Evolutionary conservation across 2,329 filamentous ascomycete species (phyloP).

Genomic region (Colletotrichum cuscutae): DNA sequence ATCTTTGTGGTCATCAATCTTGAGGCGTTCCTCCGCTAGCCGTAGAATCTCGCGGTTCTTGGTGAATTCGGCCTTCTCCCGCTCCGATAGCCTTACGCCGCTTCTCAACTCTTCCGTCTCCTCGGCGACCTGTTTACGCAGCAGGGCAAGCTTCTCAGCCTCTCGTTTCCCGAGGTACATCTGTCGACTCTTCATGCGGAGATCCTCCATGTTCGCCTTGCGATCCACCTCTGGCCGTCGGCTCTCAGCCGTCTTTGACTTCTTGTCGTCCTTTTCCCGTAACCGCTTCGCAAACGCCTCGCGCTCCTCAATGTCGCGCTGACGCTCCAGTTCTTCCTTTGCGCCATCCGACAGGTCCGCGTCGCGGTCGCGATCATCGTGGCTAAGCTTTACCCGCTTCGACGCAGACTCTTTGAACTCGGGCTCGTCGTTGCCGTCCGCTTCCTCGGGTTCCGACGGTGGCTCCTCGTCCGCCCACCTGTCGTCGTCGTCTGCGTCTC

Average conservation of each 20-base stretch:
- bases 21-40: conserved; percentile 84
- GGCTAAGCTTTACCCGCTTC: conserved; percentile 75
- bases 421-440: conserved; percentile 57
- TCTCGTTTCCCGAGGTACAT: conserved; percentile 95
- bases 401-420: conserved; percentile 76
- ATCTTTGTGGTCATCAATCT: conserved; percentile 91
- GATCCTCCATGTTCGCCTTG: conserved; percentile 78
- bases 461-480: conserved; percentile 84
- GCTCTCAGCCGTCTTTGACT: conserved; percentile 71
- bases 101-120: conserved; percentile 84
- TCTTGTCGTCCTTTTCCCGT: conserved; percentile 75
- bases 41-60: conserved; percentile 86
- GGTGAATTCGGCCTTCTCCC: conserved; percentile 88
- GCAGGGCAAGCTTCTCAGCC: conserved; percentile 82
- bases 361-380: conserved; percentile 56
- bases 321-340: conserved; percentile 65
- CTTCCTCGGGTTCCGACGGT: conserved; percentile 50
- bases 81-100: conserved; percentile 78
- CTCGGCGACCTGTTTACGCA: conserved; percentile 90
- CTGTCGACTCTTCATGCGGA: conserved; percentile 86
- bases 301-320: conserved; percentile 77
- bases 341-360: conserved; percentile 69
- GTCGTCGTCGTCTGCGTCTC: conserved; percentile 65
- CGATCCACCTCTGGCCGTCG: conserved; percentile 70
- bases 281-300: conserved; percentile 84